These are phyloP conservation scores for Arthrinium puccinioides DNA, from an alignment of 2,329 filamentous ascomycete species.

Conservation along the genomic window DNA sequence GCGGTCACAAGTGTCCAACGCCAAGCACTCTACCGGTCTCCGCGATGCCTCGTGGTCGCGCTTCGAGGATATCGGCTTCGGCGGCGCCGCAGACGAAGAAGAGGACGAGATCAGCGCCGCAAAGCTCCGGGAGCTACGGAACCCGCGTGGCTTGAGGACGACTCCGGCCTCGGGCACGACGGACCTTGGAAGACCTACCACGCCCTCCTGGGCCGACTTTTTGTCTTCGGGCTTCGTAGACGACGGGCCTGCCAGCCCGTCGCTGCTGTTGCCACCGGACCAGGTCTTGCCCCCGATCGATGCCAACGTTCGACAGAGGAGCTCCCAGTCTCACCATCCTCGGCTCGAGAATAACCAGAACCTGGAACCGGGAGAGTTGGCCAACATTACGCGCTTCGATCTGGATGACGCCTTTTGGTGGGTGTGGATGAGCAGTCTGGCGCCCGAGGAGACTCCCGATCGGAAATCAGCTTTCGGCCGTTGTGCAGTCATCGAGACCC, in stretches of 20 bases:
- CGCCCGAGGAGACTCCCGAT: slow-evolving; percentile 76
- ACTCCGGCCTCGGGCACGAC: slow-evolving; percentile 60
- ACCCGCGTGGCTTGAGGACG: slow-evolving; percentile 46
- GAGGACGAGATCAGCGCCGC: slow-evolving; percentile 55
- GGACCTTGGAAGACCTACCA: slow-evolving; percentile 74
- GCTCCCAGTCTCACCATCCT: slow-evolving; percentile 77
- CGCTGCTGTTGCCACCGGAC: slow-evolving; percentile 79
- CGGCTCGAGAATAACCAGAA: slow-evolving; percentile 60
- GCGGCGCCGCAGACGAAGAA: slow-evolving; percentile 64
- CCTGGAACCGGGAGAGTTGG: slow-evolving; percentile 86
- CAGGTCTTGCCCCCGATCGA: slow-evolving; percentile 84
- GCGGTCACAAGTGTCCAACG: slow-evolving; percentile 68
- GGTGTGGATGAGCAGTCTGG: slow-evolving; percentile 98
- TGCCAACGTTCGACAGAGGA: slow-evolving; percentile 63
- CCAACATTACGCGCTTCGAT: slow-evolving; percentile 79
- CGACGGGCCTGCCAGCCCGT: slow-evolving; percentile 55
- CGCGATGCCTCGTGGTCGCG: slow-evolving; percentile 91
- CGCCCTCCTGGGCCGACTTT: slow-evolving; percentile 97
- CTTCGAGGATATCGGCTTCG: slow-evolving; percentile 92
- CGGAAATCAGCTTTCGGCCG: slow-evolving; percentile 91
- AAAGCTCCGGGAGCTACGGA: slow-evolving; percentile 29
- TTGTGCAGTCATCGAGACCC: slow-evolving; percentile 86
- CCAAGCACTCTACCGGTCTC: slow-evolving; percentile 64
- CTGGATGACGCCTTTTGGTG: slow-evolving; percentile 98
- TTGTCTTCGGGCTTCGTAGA: slow-evolving; percentile 89